Conservation (phyloP, 2,329 filamentous ascomycete species). For the Cercospora sp. region DNA sequence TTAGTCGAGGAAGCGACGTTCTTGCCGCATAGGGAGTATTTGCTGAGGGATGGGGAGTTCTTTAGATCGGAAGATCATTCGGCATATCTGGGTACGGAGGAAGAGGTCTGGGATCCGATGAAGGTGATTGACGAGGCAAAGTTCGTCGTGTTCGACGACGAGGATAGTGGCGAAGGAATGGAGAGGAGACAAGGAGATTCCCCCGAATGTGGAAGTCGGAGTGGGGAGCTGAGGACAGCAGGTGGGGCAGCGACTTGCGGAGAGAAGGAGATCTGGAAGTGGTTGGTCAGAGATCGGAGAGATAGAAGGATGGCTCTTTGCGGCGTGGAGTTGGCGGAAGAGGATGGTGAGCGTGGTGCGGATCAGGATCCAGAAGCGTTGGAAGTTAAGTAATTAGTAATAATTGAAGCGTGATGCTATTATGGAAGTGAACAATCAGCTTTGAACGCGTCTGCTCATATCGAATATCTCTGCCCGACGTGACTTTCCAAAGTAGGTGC, state of each 20-base stretch:
- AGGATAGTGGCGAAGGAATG: neutral
- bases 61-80: constrained; percentile 26
- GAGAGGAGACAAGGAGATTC: neutral
- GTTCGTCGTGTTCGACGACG: constrained; percentile 5
- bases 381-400: neutral
- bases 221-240: neutral
- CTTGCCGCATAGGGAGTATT: constrained; percentile 64
- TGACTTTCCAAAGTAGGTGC: neutral
- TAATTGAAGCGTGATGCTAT: neutral
- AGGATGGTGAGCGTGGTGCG: neutral
- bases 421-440: neutral
- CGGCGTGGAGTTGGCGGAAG: neutral
- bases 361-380: neutral
- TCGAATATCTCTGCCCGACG: neutral
- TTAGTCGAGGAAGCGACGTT: constrained; percentile 50
- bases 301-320: constrained; percentile 6
- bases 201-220: neutral
- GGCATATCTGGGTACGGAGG: constrained; percentile 1
- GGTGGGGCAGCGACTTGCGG: constrained; percentile 4
- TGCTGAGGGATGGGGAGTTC: constrained; percentile 64
- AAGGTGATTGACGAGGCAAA: constrained; percentile 11
- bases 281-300: constrained; percentile 1
- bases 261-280: constrained; percentile 12
- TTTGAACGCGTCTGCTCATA: neutral
- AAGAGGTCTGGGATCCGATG: constrained; percentile 2